Conservation (phyloP, 2,329 filamentous ascomycete species). For the Hymenoscyphus repandus region DNA sequence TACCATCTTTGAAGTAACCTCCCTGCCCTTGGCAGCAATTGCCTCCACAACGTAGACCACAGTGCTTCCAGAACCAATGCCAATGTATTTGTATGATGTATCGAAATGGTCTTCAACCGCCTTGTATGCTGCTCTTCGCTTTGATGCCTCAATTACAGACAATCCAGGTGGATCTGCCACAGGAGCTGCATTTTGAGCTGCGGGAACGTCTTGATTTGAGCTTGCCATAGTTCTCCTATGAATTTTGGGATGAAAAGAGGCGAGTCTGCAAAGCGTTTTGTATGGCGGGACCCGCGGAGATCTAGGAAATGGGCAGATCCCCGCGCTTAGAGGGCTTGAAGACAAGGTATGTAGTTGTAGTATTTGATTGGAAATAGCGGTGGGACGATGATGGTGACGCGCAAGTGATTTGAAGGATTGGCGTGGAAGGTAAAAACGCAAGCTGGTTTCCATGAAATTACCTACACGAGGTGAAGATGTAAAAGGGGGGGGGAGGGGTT, state of each 20-base stretch:
- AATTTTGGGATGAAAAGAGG: background rate
- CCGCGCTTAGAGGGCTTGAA: too few relatives aligned
- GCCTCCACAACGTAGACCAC: slow-evolving; percentile 83
- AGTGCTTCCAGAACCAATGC: slow-evolving; percentile 76
- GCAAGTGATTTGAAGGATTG: too few relatives aligned
- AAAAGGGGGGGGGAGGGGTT: background rate
- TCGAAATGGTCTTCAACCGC: slow-evolving; percentile 70
- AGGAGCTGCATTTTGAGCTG: slow-evolving; percentile 15
- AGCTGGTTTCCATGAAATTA: background rate
- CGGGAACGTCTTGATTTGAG: slow-evolving; percentile 10
- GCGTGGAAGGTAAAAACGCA: background rate
- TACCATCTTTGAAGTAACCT: slow-evolving; percentile 58
- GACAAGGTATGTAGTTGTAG: too few relatives aligned
- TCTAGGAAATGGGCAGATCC: background rate
- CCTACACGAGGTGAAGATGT: background rate
- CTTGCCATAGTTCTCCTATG: background rate
- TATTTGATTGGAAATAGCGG: too few relatives aligned
- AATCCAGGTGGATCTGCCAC: slow-evolving; percentile 12
- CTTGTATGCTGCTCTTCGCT: slow-evolving; percentile 67
- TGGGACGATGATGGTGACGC: too few relatives aligned
- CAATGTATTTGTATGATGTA: slow-evolving; percentile 57
- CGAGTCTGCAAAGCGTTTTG: background rate
- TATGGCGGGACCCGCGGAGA: background rate
- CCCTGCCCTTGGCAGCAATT: slow-evolving; percentile 56
- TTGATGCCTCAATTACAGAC: slow-evolving; percentile 61